Evolutionary conservation across 345 rosid genomes (phyloP).

Genomic region (Kandelia obovata): DNA sequence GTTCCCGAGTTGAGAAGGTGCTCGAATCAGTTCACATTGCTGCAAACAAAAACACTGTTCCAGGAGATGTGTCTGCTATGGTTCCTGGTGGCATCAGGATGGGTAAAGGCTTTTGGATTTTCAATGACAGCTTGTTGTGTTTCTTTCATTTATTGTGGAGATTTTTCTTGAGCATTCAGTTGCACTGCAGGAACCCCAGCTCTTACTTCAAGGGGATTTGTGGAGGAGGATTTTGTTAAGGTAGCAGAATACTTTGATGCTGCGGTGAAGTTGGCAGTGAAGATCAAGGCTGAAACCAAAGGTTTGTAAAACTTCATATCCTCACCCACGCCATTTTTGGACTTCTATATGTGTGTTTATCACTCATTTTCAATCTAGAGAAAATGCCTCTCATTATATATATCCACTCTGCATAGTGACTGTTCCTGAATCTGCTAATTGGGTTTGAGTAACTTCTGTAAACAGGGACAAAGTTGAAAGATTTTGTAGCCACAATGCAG

Average conservation of each 20-base stretch:
- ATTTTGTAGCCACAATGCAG: slow-evolving; percentile 61
- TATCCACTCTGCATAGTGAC: background rate
- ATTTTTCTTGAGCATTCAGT: slow-evolving; percentile 15
- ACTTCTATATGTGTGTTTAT: background rate
- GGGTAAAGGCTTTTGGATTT: slow-evolving; percentile 48
- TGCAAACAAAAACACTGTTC: slow-evolving; percentile 98
- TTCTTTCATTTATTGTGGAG: background rate
- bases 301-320: slow-evolving; percentile 35
- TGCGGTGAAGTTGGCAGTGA: slow-evolving; percentile 59
- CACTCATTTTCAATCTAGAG: background rate
- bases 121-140: background rate
- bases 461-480: slow-evolving; percentile 90
- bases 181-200: slow-evolving; percentile 79
- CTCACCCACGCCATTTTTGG: no score
- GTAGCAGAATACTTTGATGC: slow-evolving; percentile 81
- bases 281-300: slow-evolving; percentile 78
- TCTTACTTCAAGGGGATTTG: slow-evolving; percentile 83
- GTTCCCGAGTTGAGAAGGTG: slow-evolving; percentile 96
- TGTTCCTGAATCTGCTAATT: slow-evolving; percentile 10
- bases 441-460: slow-evolving; percentile 15
- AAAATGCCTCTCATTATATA: background rate
- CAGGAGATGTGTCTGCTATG: slow-evolving; percentile 99
- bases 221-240: slow-evolving; percentile 84
- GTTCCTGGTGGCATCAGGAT: slow-evolving; percentile 99
- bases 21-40: slow-evolving; percentile 97